Conservation (phyloP, 2,329 filamentous ascomycete genomes). For the Claviceps capensis region DNA sequence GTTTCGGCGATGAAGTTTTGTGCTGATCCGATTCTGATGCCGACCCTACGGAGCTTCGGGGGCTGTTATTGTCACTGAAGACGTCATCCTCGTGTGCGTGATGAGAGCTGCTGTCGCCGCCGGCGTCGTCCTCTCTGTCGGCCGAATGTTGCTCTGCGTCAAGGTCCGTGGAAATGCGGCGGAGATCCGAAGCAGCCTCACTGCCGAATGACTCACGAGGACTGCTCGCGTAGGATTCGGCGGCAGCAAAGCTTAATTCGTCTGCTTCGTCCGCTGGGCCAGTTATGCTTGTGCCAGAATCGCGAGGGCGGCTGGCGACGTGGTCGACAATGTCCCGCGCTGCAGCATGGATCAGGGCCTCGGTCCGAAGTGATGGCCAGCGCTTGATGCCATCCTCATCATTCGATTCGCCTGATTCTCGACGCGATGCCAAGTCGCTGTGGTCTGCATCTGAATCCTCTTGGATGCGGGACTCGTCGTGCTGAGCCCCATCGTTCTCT, state of each 20-base stretch:
- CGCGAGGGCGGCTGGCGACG: conserved; percentile 12
- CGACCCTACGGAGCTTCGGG: conserved; percentile 42
- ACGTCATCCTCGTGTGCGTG: conserved; percentile 41
- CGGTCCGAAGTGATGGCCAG: conserved; percentile 30
- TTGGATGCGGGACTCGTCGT: background rate
- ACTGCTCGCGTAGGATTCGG: conserved; percentile 11
- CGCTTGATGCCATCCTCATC: conserved; percentile 15
- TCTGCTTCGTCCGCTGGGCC: conserved; percentile 6
- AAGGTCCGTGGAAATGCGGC: conserved; percentile 8
- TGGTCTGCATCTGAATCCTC: background rate
- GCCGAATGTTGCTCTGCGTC: conserved; percentile 8
- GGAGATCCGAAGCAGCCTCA: conserved; percentile 11
- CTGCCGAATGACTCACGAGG: conserved; percentile 12
- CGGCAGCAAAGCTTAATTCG: conserved; percentile 13
- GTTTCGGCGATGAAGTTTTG: conserved; percentile 13
- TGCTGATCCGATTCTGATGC: conserved; percentile 24
- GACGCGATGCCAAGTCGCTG: background rate
- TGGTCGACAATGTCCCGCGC: conserved; percentile 36
- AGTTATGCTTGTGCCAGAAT: conserved; percentile 13
- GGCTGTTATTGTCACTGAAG: conserved; percentile 44
- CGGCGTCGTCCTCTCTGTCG: conserved; percentile 16
- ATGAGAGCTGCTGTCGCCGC: conserved; percentile 34
- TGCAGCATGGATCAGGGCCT: conserved; percentile 39
- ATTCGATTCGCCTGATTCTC: conserved; percentile 10
- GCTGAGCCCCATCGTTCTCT: background rate